phyloP scores from a whole-genome alignment of 441 rosid genomes.

The Euphorbia schlechtendalii region DNA sequence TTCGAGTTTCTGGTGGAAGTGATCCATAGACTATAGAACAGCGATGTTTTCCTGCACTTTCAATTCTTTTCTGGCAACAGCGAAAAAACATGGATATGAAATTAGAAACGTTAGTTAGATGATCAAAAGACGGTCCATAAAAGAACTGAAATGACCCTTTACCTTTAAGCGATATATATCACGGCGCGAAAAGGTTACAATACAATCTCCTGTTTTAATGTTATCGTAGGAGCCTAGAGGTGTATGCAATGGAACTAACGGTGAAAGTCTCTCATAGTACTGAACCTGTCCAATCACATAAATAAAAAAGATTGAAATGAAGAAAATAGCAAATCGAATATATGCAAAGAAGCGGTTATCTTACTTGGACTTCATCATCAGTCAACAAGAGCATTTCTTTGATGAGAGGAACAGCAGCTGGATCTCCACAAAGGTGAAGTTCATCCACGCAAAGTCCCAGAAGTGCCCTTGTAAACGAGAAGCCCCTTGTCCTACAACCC shows the following conservation, averaged over 20 bases:
- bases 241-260: conserved; percentile 55
- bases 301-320: conserved; percentile 5
- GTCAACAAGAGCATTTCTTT: conserved; percentile 72
- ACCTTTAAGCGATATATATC: conserved; percentile 69
- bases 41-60: conserved; percentile 59
- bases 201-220: conserved; percentile 70
- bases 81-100: conserved; percentile 8
- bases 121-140: conserved; percentile 1
- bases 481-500: conserved; percentile 78
- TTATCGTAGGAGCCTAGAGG: conserved; percentile 61
- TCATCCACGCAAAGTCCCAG: conserved; percentile 79
- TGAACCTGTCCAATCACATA: conserved; percentile 42
- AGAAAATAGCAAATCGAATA: background rate
- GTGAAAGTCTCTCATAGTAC: conserved; percentile 72
- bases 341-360: conserved; percentile 1
- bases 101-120: conserved; percentile 15
- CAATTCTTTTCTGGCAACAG: conserved; percentile 50
- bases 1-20: conserved; percentile 88
- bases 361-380: conserved; percentile 74
- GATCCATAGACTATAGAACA: conserved; percentile 97
- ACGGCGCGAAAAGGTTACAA: conserved; percentile 75
- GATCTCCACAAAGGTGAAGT: conserved; percentile 92
- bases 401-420: conserved; percentile 79
- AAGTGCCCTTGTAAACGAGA: conserved; percentile 85
- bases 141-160: conserved; percentile 17